Base-by-base conservation (phyloP, 768 basidiomycete species). In the Candolleomyces eurysporus region DNA sequence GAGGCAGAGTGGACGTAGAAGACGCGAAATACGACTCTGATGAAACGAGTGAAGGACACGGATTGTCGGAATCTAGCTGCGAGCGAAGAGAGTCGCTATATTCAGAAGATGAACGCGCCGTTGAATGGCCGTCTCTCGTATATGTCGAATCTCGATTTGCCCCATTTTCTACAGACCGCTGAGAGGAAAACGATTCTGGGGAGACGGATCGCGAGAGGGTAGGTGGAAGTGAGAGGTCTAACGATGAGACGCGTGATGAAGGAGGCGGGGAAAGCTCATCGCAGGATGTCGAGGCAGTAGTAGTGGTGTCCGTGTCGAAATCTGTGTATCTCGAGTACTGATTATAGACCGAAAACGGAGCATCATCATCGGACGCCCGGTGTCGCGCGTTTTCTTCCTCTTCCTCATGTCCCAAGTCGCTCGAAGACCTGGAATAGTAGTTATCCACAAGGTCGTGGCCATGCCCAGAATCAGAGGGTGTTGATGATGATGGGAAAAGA, bases 151-250 rank as follows among this genome's bases (percentile, higher is more conserved):
- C 31, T 58, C 40, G 26, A 26, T 26, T 9, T 57, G 45, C 13
- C 32, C 52, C 16, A 53, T 32, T 13, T 31, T 53, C 17, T 6
- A 32, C 17, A 43, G 77, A 81, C 57, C 67, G 68, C 50, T 64
- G 65, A 0, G 77, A 77, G 9, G 73, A 69, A 14, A 64, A 64
- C 5, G 82, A 83, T 11, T 63, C 64, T 4, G 82, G 82, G 16
- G 45, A 46, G 5, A 77, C 67, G 11, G 82, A 77, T 36, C 77
- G 76, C 64, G 82, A 81, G 62, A 79, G 72, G 5, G 77, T 70
- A 9, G n/a, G 22, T 42, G 50, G 48, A 66, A 70, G 69, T 10
- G 69, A 43, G 6, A 59, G 60, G 40, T 57, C 61, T 4, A 65
- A 61, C 14, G 66, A 67, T 26, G 76, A 75, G 59, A 69, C 74